Base-by-base conservation (phyloP, 257 asterid genomes). In the Rauvolfia tetraphylla region DNA sequence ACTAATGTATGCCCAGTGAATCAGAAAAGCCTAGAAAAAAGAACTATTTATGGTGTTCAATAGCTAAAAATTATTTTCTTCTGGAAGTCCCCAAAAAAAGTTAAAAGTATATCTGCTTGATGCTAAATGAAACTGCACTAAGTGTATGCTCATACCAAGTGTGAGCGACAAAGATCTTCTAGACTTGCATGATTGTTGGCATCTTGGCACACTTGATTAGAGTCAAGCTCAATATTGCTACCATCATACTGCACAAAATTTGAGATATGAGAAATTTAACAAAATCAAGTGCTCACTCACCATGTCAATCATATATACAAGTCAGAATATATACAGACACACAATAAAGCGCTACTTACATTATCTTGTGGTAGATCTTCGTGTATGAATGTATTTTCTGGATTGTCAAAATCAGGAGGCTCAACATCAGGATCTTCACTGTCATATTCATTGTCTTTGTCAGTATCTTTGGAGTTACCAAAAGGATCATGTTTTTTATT, bases 91-190 rank as follows among this genome's bases (percentile, higher is more conserved):
- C 1, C 17, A n/a, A 49, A 66, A 51, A 34, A 51, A 51, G 62
- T 11, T 20, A 14, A 53, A 67, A 34, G 49, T 27, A 1, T 39
- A 18, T 46, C 22, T 10, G 33, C 33, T 71, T 15, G 31, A 38
- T 51, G 75, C 58, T 56, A 84, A 71, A 72, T 31, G 71, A 57
- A 33, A 65, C 46, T 7, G 27, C 33, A 65, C 71, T 17, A 4
- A 61, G 59, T 70, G 33, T 67, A 20, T 36, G 62, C 69, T 65
- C 88, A 81, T 86, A 95, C 99, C 97, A 95, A 83, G 88, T 95
- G 98, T 74, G 97, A 90, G 49, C 91, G 89, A 81, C 99, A 95
- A 82, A 92, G 94, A 84, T 93, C 98, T 86, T 92, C 98, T 49
- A 95, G 96, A 87, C 80, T 89, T 73, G 82, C 85, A 70, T 88